A percentile compares a stretch with the other conserved stretches of the same genome.
Conservation (phyloP, 345 rosid genomes). For the Salix brachista region DNA sequence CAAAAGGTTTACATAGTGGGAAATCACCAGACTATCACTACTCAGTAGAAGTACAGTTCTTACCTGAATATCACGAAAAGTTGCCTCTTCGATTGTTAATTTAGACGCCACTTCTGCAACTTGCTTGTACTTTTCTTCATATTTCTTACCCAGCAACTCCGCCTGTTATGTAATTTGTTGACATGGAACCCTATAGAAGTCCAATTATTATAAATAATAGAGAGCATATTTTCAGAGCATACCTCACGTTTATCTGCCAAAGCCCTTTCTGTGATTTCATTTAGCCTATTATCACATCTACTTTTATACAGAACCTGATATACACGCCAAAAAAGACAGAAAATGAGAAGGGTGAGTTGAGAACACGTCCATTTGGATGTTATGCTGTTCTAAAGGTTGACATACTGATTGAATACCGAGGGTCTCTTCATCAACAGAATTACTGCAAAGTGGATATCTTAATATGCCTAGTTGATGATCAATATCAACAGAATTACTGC, state of each 20-base stretch:
- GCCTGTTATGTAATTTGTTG: conserved; percentile 52
- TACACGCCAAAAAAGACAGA: background rate
- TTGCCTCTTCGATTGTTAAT: conserved; percentile 91
- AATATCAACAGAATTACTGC: no score
- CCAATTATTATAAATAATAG: conserved; percentile 9
- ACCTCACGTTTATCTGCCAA: conserved; percentile 93
- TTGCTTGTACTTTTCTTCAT: conserved; percentile 97
- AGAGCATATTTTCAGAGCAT: conserved; percentile 11
- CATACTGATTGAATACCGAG: background rate
- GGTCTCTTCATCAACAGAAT: background rate
- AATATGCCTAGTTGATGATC: background rate
- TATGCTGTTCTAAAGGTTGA: background rate
- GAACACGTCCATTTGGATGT: background rate
- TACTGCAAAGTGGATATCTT: background rate
- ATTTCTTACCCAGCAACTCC: conserved; percentile 77
- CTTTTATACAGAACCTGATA: conserved; percentile 81
- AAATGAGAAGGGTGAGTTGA: background rate
- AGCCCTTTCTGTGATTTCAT: conserved; percentile 95
- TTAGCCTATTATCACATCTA: conserved; percentile 90
- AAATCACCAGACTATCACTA: background rate
- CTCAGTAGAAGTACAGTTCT: conserved; percentile 1
- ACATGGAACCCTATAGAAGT: conserved; percentile 16
- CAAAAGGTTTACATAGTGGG: background rate
- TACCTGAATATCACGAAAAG: conserved; percentile 90
- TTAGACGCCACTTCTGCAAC: conserved; percentile 93